A percentile compares a stretch with the other conserved stretches of the same genome.
Evolutionary conservation across 2,329 filamentous ascomycete species (phyloP).

Genomic region (Penicillium digitatum): DNA sequence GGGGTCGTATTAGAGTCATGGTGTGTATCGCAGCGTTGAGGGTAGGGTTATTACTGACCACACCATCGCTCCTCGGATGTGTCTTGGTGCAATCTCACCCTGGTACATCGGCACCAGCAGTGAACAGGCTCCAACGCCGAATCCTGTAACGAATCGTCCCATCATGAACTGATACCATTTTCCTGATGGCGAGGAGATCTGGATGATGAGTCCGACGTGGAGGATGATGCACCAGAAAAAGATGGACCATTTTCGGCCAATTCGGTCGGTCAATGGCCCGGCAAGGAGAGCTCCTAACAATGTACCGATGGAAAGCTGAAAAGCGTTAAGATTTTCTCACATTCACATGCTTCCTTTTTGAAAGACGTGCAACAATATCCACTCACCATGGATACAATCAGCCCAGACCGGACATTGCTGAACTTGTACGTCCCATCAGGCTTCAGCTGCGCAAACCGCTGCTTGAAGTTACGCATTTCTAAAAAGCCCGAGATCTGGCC

Average conservation of each 20-base stretch:
- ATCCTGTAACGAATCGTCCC: constrained; percentile 43
- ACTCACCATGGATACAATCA: constrained; percentile 39
- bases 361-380: not conserved
- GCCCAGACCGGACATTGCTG: constrained; percentile 41
- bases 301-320: constrained; percentile 41
- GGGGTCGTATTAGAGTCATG: not conserved
- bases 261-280: constrained; percentile 41
- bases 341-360: not conserved
- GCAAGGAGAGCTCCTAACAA: constrained; percentile 41
- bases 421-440: constrained; percentile 35
- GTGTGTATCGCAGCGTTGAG: not conserved
- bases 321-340: not conserved
- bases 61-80: constrained; percentile 47
- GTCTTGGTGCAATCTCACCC: constrained; percentile 44
- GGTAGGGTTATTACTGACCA: constrained; percentile 16
- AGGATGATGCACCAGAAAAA: constrained; percentile 42
- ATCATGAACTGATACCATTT: constrained; percentile 45
- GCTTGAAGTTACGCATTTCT: constrained; percentile 41
- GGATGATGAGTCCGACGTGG: constrained; percentile 42
- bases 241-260: constrained; percentile 45
- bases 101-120: constrained; percentile 47
- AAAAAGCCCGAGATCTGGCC: constrained; percentile 46
- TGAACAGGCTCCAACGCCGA: constrained; percentile 45
- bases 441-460: constrained; percentile 37
- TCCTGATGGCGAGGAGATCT: constrained; percentile 38